Base-by-base conservation (phyloP, 345 rosid genomes). In the Clausena lansium region DNA sequence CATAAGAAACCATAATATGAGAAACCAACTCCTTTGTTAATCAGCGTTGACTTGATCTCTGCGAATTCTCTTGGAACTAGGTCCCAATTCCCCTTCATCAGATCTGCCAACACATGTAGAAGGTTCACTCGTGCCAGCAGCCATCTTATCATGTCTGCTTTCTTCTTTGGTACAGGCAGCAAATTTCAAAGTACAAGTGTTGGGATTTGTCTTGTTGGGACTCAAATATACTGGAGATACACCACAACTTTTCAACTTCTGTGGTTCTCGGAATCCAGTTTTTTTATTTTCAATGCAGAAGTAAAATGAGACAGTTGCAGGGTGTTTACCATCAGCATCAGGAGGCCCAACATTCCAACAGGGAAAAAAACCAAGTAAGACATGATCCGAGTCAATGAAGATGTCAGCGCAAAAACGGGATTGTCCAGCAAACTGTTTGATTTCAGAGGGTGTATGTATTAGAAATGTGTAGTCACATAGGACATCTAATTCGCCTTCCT, bases 201-300 rank as follows among this genome's bases (percentile, higher is more conserved):
- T 15, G 38, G 11, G n/a, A 30, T 62, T 30, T 35, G n/a, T 62
- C 10, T 62, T 20, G 22, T 7, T 20, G 45, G 20, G 9, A 5
- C 35, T 17, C 57, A 39, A 61, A 71, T 33, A 71, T 5, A 71
- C 19, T 32, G 75, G 75, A 55, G 7, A 32, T 0, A 22, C 63
- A 4, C 75, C 75, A 71, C 61, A 70, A 30, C 19, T 0, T 7
- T 9, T 52, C 39, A 70, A 0, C 1, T 11, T 0, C 15, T 0
- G 1, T 10, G 0, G 0, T 0, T 2, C 14, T 0, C 14, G 45
- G 5, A 5, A 1, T 0, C 47, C 14, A 41, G 0, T 0, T 0
- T 0, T 41, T 41, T 10, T 59, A 11, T 50, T 0, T 9, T 1
- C 13, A 59, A 10, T 0, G 6, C 1, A 1, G 10, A 68, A 68